These are phyloP conservation scores for Penicillium sp. DNA, from an alignment of 2,329 filamentous ascomycete genomes.

Conservation along the genomic window DNA sequence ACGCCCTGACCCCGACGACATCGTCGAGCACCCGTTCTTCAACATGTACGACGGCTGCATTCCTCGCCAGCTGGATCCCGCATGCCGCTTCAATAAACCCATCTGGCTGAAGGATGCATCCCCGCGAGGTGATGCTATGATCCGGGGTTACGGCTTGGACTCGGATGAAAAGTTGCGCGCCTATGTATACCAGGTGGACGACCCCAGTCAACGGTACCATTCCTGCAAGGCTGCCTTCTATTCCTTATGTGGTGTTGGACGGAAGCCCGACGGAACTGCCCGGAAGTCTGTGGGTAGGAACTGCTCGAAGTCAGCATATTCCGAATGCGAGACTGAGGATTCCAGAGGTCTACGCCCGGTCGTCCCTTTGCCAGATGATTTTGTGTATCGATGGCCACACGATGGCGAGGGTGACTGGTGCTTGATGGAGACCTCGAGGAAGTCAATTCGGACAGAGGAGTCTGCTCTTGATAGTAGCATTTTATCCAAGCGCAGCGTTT, in stretches of 20 bases:
- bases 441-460: conserved; percentile 23
- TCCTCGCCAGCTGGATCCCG: conserved; percentile 42
- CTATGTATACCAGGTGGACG: conserved; percentile 37
- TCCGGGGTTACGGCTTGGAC: conserved; percentile 44
- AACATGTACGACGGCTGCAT: conserved; percentile 51
- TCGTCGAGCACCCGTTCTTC: conserved; percentile 52
- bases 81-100: conserved; percentile 41
- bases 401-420: conserved; percentile 44
- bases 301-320: conserved; percentile 45
- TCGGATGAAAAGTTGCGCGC: conserved; percentile 39
- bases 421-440: conserved; percentile 20
- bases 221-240: conserved; percentile 45
- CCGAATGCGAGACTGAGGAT: conserved; percentile 48
- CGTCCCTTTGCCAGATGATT: conserved; percentile 46
- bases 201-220: conserved; percentile 38
- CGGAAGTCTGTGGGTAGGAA: conserved; percentile 47
- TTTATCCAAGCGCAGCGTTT: conserved; percentile 27
- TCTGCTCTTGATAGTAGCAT: conserved; percentile 28
- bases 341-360: conserved; percentile 45
- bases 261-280: conserved; percentile 40
- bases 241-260: conserved; percentile 46
- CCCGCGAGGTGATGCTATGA: conserved; percentile 47
- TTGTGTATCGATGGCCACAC: conserved; percentile 47
- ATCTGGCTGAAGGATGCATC: conserved; percentile 45
- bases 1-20: conserved; percentile 49